A percentile compares a stretch with the other conserved stretches of the same genome.
These are phyloP conservation scores for Fusarium devonianum DNA, from an alignment of 2,329 filamentous ascomycete genomes.

Conservation along the genomic window DNA sequence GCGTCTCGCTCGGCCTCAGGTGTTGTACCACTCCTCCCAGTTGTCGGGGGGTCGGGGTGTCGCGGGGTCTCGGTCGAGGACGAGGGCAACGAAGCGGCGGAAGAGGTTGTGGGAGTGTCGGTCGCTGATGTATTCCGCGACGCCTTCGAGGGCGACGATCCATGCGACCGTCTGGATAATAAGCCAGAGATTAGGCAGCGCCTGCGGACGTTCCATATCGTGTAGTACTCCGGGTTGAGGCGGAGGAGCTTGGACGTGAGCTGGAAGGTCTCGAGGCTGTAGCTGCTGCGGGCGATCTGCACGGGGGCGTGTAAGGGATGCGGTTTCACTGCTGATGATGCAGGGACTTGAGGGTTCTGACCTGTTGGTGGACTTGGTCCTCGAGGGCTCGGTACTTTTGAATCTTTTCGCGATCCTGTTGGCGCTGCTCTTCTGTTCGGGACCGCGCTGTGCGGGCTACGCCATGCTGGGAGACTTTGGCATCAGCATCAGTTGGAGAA, in stretches of 20 bases:
- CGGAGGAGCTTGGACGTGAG: constrained; percentile 76
- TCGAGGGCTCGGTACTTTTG: constrained; percentile 77
- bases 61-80: constrained; percentile 61
- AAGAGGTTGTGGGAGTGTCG: constrained; percentile 68
- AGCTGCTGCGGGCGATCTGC: constrained; percentile 53
- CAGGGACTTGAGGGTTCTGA: too few species aligned
- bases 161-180: constrained; percentile 61
- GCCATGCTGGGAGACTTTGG: constrained; percentile 71
- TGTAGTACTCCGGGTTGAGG: constrained; percentile 88
- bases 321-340: constrained; percentile 1
- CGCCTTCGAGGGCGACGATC: constrained; percentile 62
- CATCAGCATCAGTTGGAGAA: constrained; percentile 38
- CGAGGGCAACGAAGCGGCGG: constrained; percentile 63
- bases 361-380: constrained; percentile 70
- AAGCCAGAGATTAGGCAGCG: constrained; percentile 68
- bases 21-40: constrained; percentile 64
- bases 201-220: constrained; percentile 88
- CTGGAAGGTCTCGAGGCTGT: constrained; percentile 65
- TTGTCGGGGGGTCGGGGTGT: constrained; percentile 54
- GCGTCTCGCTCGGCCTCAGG: constrained; percentile 46
- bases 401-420: constrained; percentile 79
- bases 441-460: constrained; percentile 71
- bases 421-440: constrained; percentile 73
- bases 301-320: constrained; percentile 25
- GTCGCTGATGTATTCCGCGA: constrained; percentile 61